These are phyloP conservation scores for Dillenia turbinata DNA, from an alignment of 164 flowering plant genomes.

Conservation along the genomic window DNA sequence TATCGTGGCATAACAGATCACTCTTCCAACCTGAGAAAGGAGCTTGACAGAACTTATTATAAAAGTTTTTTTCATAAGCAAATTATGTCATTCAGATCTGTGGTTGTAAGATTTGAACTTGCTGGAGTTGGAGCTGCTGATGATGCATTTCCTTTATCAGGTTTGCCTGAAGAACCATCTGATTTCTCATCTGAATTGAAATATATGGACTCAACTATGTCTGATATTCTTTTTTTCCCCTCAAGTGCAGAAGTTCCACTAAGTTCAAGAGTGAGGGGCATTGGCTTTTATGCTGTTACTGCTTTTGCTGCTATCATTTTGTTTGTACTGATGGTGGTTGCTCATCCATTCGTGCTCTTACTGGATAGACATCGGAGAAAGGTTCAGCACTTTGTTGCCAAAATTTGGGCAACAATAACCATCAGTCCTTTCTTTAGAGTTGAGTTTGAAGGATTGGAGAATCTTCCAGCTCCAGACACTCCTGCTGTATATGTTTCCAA, in stretches of 20 bases:
- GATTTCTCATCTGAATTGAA: not conserved
- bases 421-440: slow-evolving; percentile 56
- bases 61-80: slow-evolving; percentile 9
- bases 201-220: no score
- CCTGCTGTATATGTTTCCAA: slow-evolving; percentile 96
- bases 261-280: slow-evolving; percentile 59
- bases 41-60: slow-evolving; percentile 8
- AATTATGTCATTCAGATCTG: slow-evolving; percentile 16
- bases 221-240: slow-evolving; percentile 2
- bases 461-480: slow-evolving; percentile 65
- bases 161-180: slow-evolving; percentile 21
- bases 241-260: slow-evolving; percentile 42
- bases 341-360: slow-evolving; percentile 83
- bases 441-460: slow-evolving; percentile 78
- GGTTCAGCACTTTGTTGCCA: slow-evolving; percentile 70
- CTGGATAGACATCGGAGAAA: slow-evolving; percentile 68
- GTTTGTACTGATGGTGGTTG: slow-evolving; percentile 61
- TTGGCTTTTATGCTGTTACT: slow-evolving; percentile 63
- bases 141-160: slow-evolving; percentile 41
- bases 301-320: slow-evolving; percentile 57
- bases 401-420: slow-evolving; percentile 68
- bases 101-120: slow-evolving; percentile 47
- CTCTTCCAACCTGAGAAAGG: slow-evolving; percentile 5
- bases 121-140: slow-evolving; percentile 42
- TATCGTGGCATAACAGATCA: not conserved